Base-by-base conservation (phyloP, 129 eudicot species). In the Saussurea involucrata region DNA sequence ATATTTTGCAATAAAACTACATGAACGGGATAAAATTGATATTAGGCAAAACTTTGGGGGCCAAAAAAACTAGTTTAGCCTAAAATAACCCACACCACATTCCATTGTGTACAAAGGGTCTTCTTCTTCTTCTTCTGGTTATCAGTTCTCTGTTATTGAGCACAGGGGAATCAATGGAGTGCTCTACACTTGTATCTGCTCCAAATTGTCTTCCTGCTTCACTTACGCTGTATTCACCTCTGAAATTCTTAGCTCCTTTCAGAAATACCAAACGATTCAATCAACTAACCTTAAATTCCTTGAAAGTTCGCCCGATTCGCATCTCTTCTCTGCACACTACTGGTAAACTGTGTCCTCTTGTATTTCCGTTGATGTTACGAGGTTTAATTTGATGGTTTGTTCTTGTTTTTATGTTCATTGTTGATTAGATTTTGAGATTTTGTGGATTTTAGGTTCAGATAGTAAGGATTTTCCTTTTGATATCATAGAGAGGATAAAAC, bases 151-250 rank as follows among this genome's bases (percentile, higher is more conserved):
- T 40, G 29, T 24, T 28, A 10, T 11, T 49, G 27, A 32, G 11
- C 49, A 63, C 49, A 63, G 21, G 3, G 32, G 0, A 58, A 69
- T 63, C 36, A 73, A 90, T 90, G 96, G 85, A 82, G 78, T 76
- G 79, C 82, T 76, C 82, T 44, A 65, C 71, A n/a, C 75, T 80
- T 80, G 31, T 77, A 44, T 75, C 77, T 80, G 76, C 84, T 80
- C 83, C 86, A 34, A 80, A 66, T 29, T 79, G 66, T 67, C 55
- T 84, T 31, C 66, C 80, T 64, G 36, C 78, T 21, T 75, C 92
- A 22, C 83, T 82, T 55, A 66, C 68, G 18, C 79, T 81, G 32
- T 32, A 44, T 65, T 44, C 57, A 1, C 77, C 83, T 29, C 25
- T 17, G 5, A 73, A 58, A 37, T 73, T 78, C 57, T 27, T 32